Conservation (phyloP, 1,139 yeast genomes). For the Zygosaccharomyces sapae region DNA sequence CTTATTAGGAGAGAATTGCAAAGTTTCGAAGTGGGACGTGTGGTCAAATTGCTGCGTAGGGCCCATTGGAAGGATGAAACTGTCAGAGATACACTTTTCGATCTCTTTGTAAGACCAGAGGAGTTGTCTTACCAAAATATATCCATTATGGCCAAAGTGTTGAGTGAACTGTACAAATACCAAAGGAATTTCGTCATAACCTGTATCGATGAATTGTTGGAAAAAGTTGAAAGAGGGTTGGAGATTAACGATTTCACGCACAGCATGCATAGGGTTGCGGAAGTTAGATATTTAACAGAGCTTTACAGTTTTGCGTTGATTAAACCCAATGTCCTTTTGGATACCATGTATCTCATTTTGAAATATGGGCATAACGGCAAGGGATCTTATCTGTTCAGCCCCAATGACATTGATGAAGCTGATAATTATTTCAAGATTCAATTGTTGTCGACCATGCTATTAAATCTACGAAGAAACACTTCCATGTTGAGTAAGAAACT, state of each 20-base stretch:
- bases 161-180: conserved; percentile 40
- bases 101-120: conserved; percentile 59
- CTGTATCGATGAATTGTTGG: conserved; percentile 62
- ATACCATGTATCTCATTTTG: conserved; percentile 55
- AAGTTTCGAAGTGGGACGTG: conserved; percentile 36
- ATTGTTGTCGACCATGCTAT: conserved; percentile 43
- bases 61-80: conserved; percentile 48
- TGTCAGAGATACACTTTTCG: conserved; percentile 43
- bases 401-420: conserved; percentile 51
- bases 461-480: conserved; percentile 22
- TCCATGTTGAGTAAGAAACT: conserved; percentile 35
- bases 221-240: conserved; percentile 58
- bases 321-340: conserved; percentile 46
- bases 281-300: conserved; percentile 57
- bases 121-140: conserved; percentile 56
- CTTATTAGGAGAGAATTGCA: conserved; percentile 52
- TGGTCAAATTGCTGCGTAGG: conserved; percentile 43
- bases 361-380: conserved; percentile 66
- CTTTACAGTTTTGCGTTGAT: conserved; percentile 51
- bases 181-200: conserved; percentile 42
- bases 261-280: conserved; percentile 61
- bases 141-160: conserved; percentile 46
- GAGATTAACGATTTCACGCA: conserved; percentile 60
- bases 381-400: conserved; percentile 47
- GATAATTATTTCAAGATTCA: conserved; percentile 71